Percentiles rank a stretch among this genome's conserved stretches.
phyloP scores from a whole-genome alignment of 176 grass and related monocot species.

The Avena atlantica region DNA sequence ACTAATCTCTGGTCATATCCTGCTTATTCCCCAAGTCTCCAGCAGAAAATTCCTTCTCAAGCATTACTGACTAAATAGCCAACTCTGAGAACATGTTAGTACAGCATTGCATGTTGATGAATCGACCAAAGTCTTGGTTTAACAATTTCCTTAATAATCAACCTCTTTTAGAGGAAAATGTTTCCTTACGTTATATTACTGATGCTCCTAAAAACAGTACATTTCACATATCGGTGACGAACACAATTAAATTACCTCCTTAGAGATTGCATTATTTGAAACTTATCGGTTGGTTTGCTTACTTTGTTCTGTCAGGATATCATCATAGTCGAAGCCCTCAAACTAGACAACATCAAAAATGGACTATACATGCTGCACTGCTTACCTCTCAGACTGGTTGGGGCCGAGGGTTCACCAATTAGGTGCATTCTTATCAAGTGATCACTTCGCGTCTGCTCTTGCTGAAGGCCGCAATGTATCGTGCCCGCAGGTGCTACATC shows the following conservation, averaged over 20 bases:
- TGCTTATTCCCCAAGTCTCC: neutral
- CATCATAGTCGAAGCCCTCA: conserved; percentile 78
- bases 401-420: conserved; percentile 71
- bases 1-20: conserved; percentile 1
- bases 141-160: neutral
- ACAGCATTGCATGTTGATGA: neutral
- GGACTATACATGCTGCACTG: conserved; percentile 80
- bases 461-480: neutral
- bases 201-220: conserved; percentile 11
- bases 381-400: conserved; percentile 72
- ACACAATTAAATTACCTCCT: neutral
- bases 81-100: conserved; percentile 22
- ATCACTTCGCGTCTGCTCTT: neutral
- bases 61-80: neutral
- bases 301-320: conserved; percentile 67
- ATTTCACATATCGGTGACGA: conserved; percentile 17
- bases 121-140: conserved; percentile 4
- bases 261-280: neutral
- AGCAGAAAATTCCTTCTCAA: conserved; percentile 22
- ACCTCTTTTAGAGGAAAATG: neutral
- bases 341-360: conserved; percentile 62
- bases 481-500: conserved; percentile 19
- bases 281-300: conserved; percentile 15
- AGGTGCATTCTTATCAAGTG: conserved; percentile 88
- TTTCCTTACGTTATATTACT: conserved; percentile 7